Conservation (phyloP, 2,329 filamentous ascomycete species). For the Setomelanomma holmii region DNA sequence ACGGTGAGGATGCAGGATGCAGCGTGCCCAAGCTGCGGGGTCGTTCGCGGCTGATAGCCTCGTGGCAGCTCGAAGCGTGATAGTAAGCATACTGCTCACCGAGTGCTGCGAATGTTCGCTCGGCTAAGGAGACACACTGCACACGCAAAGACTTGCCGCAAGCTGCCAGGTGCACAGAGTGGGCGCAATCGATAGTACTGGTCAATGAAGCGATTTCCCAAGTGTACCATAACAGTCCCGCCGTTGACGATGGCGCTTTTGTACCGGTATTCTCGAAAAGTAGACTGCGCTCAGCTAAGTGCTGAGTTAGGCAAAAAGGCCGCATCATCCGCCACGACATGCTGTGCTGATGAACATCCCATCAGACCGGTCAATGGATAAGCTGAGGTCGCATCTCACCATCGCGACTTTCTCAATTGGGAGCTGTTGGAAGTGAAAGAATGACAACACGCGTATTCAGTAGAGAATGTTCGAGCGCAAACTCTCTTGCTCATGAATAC, state of each 20-base stretch:
- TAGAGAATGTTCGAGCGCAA: no score
- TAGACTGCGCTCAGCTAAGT: background rate
- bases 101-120: background rate
- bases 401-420: background rate
- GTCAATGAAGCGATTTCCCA: no score
- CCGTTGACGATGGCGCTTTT: no score
- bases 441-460: no score
- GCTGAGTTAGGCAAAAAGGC: background rate
- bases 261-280: background rate
- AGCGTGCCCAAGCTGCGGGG: conserved; percentile 21
- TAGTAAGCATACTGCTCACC: conserved; percentile 17
- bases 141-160: conserved; percentile 5
- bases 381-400: background rate
- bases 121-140: background rate
- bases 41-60: conserved; percentile 20
- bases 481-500: no score
- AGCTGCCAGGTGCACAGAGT: no score
- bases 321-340: background rate
- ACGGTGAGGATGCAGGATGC: conserved; percentile 24
- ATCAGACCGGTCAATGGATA: background rate
- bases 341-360: background rate
- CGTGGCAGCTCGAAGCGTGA: conserved; percentile 14
- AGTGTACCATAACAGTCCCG: no score
- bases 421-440: background rate
- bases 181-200: no score